Evolutionary conservation across 148 eudicot genomes (phyloP).

Genomic region (Amaranthus palmeri): DNA sequence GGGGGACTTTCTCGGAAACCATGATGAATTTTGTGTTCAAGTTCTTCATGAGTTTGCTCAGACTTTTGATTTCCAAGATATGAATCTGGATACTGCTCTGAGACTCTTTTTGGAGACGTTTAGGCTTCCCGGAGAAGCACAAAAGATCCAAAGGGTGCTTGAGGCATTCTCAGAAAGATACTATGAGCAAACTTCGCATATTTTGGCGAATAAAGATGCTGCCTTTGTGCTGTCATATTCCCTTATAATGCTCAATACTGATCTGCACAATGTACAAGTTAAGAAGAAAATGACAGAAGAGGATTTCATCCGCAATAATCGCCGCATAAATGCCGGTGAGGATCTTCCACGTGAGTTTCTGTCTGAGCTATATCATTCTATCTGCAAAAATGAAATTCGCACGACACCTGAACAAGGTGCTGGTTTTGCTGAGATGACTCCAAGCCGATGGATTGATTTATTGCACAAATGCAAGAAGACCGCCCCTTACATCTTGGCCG

Average conservation of each 20-base stretch:
- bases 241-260: conserved; percentile 83
- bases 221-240: conserved; percentile 85
- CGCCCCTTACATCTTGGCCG: conserved; percentile 60
- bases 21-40: conserved; percentile 84
- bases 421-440: conserved; percentile 55
- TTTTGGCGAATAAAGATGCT: conserved; percentile 87
- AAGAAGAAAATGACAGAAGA: conserved; percentile 96
- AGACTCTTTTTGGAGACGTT: conserved; percentile 37
- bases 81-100: conserved; percentile 36
- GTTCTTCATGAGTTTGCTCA: conserved; percentile 93
- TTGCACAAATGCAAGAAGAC: conserved; percentile 69
- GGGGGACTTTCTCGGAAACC: conserved; percentile 90
- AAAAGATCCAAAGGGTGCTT: conserved; percentile 90
- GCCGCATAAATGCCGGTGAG: conserved; percentile 80
- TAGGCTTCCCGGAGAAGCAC: conserved; percentile 47
- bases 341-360: conserved; percentile 87
- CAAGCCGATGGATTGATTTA: conserved; percentile 83
- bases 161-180: conserved; percentile 93
- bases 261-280: conserved; percentile 90
- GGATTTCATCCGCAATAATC: conserved; percentile 84
- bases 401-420: conserved; percentile 73
- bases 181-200: conserved; percentile 74
- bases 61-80: conserved; percentile 49
- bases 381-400: conserved; percentile 82
- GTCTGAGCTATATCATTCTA: conserved; percentile 71